These are phyloP conservation scores for Ophiognomonia clavigignenti-juglandacearum DNA, from an alignment of 2,329 filamentous ascomycete genomes.

Conservation along the genomic window DNA sequence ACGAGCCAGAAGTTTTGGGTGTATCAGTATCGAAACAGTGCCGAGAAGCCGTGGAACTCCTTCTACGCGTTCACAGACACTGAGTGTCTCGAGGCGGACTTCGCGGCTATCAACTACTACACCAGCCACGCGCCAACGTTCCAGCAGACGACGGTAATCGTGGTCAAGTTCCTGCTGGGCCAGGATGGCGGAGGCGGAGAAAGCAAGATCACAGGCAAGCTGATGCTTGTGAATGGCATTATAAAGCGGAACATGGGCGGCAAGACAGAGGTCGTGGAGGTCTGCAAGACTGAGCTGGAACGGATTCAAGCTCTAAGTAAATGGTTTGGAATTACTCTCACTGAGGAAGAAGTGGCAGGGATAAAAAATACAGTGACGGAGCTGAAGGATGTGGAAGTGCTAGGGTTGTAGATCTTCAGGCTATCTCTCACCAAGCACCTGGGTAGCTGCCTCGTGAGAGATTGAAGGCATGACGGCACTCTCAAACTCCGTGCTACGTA, in stretches of 20 bases:
- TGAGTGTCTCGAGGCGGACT: constrained; percentile 60
- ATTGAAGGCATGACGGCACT: background rate
- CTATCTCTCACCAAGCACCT: background rate
- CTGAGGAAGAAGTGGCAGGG: constrained; percentile 41
- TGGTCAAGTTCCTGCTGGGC: constrained; percentile 47
- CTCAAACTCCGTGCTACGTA: no score
- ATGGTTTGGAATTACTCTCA: constrained; percentile 48
- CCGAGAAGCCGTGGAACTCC: constrained; percentile 48
- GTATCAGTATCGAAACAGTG: constrained; percentile 52
- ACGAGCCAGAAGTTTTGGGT: constrained; percentile 52
- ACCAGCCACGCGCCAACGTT: constrained; percentile 44
- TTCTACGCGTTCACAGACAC: constrained; percentile 62
- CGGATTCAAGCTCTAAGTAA: constrained; percentile 45
- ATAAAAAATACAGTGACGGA: constrained; percentile 47
- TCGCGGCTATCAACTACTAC: constrained; percentile 53
- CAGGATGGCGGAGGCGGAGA: constrained; percentile 32
- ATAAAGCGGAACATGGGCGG: constrained; percentile 51
- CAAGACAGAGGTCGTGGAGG: constrained; percentile 40
- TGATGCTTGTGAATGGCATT: constrained; percentile 44
- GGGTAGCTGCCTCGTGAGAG: background rate
- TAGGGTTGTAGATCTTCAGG: background rate
- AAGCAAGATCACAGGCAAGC: constrained; percentile 44
- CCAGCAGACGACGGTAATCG: constrained; percentile 50
- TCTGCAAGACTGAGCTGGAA: constrained; percentile 46
- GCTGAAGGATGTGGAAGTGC: constrained; percentile 24